These are phyloP conservation scores for Isatis tinctoria DNA, from an alignment of 345 rosid species.

Conservation along the genomic window DNA sequence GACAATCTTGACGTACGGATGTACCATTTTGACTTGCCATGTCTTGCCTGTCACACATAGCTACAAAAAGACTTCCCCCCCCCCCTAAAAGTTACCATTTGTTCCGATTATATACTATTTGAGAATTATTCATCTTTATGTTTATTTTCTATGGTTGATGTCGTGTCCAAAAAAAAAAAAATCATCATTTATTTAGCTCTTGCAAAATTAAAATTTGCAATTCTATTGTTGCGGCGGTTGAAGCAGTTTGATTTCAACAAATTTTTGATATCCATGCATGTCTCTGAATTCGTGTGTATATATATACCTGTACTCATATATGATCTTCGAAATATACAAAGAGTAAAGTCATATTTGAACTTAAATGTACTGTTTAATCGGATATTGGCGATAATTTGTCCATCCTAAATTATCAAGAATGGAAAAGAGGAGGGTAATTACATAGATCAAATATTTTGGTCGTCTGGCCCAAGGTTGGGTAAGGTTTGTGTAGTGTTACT, in stretches of 20 bases:
- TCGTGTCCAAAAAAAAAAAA: background rate
- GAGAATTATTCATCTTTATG: background rate
- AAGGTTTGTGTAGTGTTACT: background rate
- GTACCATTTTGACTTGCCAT: background rate
- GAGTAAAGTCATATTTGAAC: background rate
- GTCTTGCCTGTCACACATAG: slow-evolving; percentile 10
- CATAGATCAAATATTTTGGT: background rate
- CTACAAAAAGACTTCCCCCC: background rate
- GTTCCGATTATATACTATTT: background rate
- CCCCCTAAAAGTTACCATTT: slow-evolving; percentile 7
- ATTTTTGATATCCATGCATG: background rate
- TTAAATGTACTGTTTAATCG: background rate
- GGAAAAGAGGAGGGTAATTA: background rate
- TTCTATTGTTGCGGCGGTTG: background rate
- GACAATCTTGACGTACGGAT: slow-evolving; percentile 29
- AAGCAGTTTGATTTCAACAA: background rate
- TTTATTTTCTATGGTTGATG: background rate
- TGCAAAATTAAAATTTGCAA: background rate
- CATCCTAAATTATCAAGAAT: background rate
- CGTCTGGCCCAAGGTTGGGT: background rate
- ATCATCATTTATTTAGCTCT: background rate
- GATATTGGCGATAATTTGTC: background rate
- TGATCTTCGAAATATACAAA: background rate
- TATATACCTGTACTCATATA: background rate
- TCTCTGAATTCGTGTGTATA: background rate